A percentile compares a stretch with the other conserved stretches of the same genome.
Evolutionary conservation across 2,329 filamentous ascomycete species (phyloP).

Genomic region (Colletotrichum sansevieriae): DNA sequence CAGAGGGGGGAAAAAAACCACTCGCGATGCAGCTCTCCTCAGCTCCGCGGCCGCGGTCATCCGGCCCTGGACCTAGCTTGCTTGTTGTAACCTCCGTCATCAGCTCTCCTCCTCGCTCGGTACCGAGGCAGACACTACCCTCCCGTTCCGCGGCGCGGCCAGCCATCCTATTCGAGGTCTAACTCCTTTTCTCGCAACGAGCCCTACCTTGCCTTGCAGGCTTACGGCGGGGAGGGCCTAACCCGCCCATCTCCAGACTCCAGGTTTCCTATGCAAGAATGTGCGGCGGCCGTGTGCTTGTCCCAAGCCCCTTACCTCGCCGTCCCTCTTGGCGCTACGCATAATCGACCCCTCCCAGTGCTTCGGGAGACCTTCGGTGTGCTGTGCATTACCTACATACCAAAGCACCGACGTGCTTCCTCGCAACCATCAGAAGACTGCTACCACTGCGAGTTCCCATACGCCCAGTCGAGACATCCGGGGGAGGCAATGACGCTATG

Average conservation of each 20-base stretch:
- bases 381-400: not conserved
- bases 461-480: not conserved
- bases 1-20: constrained; percentile 14
- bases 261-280: constrained; percentile 35
- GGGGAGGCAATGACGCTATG: constrained; percentile 10
- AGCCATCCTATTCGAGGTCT: constrained; percentile 32
- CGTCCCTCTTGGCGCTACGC: constrained; percentile 15
- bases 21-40: constrained; percentile 19
- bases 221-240: constrained; percentile 15
- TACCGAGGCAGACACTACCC: constrained; percentile 37
- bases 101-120: constrained; percentile 21
- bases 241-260: constrained; percentile 35
- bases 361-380: constrained; percentile 24
- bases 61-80: constrained; percentile 35
- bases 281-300: constrained; percentile 25
- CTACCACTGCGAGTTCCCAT: constrained; percentile 3
- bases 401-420: constrained; percentile 1
- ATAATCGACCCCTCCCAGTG: constrained; percentile 25
- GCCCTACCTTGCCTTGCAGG: constrained; percentile 19
- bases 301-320: constrained; percentile 11
- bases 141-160: constrained; percentile 35
- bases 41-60: constrained; percentile 37
- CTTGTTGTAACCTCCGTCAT: constrained; percentile 7
- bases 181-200: constrained; percentile 30
- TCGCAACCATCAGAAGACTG: not conserved